Percentiles rank a stretch among this genome's conserved stretches.
These are phyloP conservation scores for Raddia guianensis DNA, from an alignment of 176 grass and related monocot genomes.

Conservation along the genomic window DNA sequence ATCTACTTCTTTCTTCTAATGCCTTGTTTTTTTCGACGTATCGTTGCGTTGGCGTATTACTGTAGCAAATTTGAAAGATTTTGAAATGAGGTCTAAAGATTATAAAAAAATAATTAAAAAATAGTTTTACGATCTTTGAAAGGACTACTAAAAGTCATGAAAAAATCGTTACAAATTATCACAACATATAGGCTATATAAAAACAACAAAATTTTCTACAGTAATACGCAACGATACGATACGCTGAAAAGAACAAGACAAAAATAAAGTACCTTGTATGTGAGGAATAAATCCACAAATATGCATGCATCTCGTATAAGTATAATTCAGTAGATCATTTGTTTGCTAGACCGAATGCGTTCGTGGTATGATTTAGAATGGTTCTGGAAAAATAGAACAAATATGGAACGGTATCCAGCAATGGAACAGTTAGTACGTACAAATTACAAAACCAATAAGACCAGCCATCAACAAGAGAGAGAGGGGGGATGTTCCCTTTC, in stretches of 20 bases:
- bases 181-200: neutral
- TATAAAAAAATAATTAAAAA: too few relatives aligned
- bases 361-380: neutral
- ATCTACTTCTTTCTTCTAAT: neutral
- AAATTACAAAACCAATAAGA: neutral
- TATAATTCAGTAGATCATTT: neutral
- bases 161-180: too few relatives aligned
- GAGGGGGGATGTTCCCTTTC: constrained; percentile 3
- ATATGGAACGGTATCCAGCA: neutral
- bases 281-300: neutral
- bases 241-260: too few relatives aligned
- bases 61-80: too few relatives aligned
- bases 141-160: too few relatives aligned
- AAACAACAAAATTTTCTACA: too few relatives aligned
- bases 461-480: neutral
- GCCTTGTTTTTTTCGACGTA: too few relatives aligned
- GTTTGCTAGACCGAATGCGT: neutral
- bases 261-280: neutral
- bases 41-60: too few relatives aligned
- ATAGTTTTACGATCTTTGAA: too few relatives aligned
- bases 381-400: neutral
- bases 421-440: neutral
- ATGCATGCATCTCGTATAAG: neutral
- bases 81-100: too few relatives aligned
- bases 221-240: too few relatives aligned